Base-by-base conservation (phyloP, 768 basidiomycete species). In the Clitopilus passeckerianus region DNA sequence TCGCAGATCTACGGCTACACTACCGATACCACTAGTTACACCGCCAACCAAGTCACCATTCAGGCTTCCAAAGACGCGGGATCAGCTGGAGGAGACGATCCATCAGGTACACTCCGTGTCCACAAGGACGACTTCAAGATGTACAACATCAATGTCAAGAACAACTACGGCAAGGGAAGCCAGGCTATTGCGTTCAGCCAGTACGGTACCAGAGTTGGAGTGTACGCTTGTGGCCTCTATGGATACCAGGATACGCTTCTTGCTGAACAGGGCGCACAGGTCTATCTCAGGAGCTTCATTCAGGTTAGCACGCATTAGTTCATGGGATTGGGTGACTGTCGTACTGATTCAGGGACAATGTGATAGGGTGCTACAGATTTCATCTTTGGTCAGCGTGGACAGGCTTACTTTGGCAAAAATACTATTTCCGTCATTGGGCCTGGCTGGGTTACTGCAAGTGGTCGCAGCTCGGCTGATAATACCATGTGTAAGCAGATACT, bases 81-180 rank as follows among this genome's bases (percentile, higher is more conserved):
- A 9, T 59, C 60, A 15, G 68, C 71, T 1, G 71, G 71, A 6
- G 70, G 63, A 35, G 68, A 73, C 53, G 72, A 73, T 53, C 50
- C 59, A 5, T 67, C 66, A 16, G 72, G 71, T 0, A 72, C 72
- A 15, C 63, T 74, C 14, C 66, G 71, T 14, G 65, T 73, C 16
- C 68, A 72, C 58, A 69, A 69, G 34, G 66, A 70, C 54, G 65
- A 71, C 44, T 70, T 73, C 34, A 60, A 65, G n/a, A 35, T 73
- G 37, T 73, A 73, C 58, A 73, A 74, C 56, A 60, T 72, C 7
- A 68, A 74, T 56, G 62, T 74, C 44, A 61, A 64, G 41, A 74
- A 74, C 30, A 72, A 58, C 12, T 59, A 64, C 1, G 67, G 68
- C 6, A 50, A 34, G 12, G 59, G 57, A 18, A 63, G 61, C 22